These are phyloP conservation scores for Sporothrix curviconia DNA, from an alignment of 2,329 filamentous ascomycete species.

Conservation along the genomic window DNA sequence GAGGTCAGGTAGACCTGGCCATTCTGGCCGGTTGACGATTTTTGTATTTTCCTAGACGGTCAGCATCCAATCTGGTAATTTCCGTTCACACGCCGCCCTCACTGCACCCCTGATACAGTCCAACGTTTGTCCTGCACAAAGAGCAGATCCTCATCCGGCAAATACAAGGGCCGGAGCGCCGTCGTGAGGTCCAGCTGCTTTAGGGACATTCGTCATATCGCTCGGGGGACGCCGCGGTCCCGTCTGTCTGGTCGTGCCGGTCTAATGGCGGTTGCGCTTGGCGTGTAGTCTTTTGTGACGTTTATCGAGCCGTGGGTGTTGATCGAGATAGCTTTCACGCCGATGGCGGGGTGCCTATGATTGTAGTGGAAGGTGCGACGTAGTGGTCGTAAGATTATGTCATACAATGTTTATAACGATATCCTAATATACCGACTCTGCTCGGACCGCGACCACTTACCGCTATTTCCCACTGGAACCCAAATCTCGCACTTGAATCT, in stretches of 20 bases:
- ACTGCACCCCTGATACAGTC: conserved; percentile 92
- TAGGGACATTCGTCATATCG: conserved; percentile 84
- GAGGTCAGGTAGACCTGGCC: conserved; percentile 95
- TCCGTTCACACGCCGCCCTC: neutral
- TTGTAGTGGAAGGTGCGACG: too few relatives aligned
- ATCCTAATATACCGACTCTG: neutral
- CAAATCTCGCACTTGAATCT: neutral
- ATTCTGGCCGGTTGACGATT: conserved; percentile 85
- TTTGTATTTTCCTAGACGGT: conserved; percentile 77
- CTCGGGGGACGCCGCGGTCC: conserved; percentile 24
- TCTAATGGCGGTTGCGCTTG: neutral
- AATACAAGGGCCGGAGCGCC: conserved; percentile 83
- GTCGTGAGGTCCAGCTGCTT: conserved; percentile 93
- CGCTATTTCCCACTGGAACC: neutral
- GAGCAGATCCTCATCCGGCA: conserved; percentile 87
- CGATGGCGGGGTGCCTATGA: conserved; percentile 5
- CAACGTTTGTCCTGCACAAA: conserved; percentile 97
- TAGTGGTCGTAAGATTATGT: conserved; percentile 3
- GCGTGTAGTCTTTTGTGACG: neutral
- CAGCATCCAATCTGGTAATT: too few relatives aligned
- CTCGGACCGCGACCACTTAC: neutral
- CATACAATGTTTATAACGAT: neutral
- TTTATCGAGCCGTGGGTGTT: neutral
- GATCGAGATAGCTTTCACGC: neutral
- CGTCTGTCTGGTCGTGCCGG: conserved; percentile 9